Evolutionary conservation across 768 basidiomycete genomes (phyloP).

Genomic region (Lentinula guzmanii): DNA sequence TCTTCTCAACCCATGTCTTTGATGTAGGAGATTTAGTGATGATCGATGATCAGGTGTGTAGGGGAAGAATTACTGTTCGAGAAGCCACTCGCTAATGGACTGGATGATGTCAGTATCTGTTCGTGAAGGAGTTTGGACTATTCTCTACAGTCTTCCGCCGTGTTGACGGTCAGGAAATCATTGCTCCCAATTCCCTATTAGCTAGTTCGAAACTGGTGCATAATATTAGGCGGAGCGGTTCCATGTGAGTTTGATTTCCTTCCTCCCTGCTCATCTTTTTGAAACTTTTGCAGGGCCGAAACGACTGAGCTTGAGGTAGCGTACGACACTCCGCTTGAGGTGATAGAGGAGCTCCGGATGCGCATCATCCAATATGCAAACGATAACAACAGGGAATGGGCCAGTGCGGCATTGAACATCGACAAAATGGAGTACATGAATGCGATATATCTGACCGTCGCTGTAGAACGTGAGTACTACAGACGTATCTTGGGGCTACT

Average conservation of each 20-base stretch:
- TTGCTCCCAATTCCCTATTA: slow-evolving; percentile 71
- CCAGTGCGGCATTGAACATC: slow-evolving; percentile 55
- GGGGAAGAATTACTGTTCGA: not conserved
- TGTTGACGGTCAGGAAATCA: slow-evolving; percentile 77
- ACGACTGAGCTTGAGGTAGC: slow-evolving; percentile 58
- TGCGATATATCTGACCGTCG: slow-evolving; percentile 57
- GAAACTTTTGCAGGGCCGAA: slow-evolving; percentile 45
- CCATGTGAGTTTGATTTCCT: slow-evolving; percentile 43
- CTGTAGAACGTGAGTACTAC: slow-evolving; percentile 59
- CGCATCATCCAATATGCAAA: slow-evolving; percentile 55
- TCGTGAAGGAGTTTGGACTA: slow-evolving; percentile 73
- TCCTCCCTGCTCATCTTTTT: not conserved
- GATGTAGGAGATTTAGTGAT: slow-evolving; percentile 80
- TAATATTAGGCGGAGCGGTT: slow-evolving; percentile 68
- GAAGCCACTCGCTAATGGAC: not conserved
- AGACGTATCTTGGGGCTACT: not conserved
- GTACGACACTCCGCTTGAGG: slow-evolving; percentile 66
- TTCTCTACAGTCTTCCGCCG: slow-evolving; percentile 75
- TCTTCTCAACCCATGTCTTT: slow-evolving; percentile 82
- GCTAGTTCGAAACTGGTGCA: slow-evolving; percentile 70
- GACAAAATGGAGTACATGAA: slow-evolving; percentile 80
- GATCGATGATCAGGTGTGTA: slow-evolving; percentile 62
- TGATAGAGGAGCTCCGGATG: slow-evolving; percentile 58
- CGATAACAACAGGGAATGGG: slow-evolving; percentile 71
- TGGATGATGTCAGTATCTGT: slow-evolving; percentile 26